phyloP scores from a whole-genome alignment of 345 rosid species.

The Citrus unshiu region DNA sequence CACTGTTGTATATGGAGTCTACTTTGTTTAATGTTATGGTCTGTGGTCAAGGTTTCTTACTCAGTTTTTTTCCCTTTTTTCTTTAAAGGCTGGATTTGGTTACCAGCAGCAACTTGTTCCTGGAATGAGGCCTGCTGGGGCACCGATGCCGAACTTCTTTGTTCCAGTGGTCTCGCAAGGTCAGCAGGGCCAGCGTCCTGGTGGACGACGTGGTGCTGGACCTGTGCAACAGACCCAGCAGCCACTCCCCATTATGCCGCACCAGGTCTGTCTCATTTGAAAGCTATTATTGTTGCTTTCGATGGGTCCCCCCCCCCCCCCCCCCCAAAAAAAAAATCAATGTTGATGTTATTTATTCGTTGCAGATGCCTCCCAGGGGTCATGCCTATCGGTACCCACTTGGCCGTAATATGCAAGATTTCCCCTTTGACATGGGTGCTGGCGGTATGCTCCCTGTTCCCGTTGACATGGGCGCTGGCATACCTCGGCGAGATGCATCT shows the following conservation, averaged over 20 bases:
- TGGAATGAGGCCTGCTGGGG: constrained; percentile 78
- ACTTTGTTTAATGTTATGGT: not conserved
- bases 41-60: not conserved
- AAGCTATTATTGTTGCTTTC: not conserved
- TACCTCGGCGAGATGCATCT: constrained; percentile 48
- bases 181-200: constrained; percentile 67
- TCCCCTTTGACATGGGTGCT: constrained; percentile 33
- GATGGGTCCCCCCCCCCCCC: not conserved
- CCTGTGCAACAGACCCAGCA: constrained; percentile 59
- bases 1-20: not conserved
- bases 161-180: constrained; percentile 64
- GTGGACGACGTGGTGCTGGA: constrained; percentile 54
- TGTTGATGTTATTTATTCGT: not conserved
- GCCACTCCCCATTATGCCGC: constrained; percentile 62
- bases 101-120: constrained; percentile 83
- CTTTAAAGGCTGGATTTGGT: constrained; percentile 63
- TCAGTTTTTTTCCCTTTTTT: not conserved
- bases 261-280: constrained; percentile 32
- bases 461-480: constrained; percentile 54
- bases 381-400: constrained; percentile 64
- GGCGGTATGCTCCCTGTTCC: constrained; percentile 60
- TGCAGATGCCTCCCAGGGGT: constrained; percentile 71
- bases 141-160: constrained; percentile 62
- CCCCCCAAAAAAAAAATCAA: no score
- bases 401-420: constrained; percentile 58